These are phyloP conservation scores for Rhipidocladum racemiflorum DNA, from an alignment of 176 grass and related monocot genomes.

Conservation along the genomic window DNA sequence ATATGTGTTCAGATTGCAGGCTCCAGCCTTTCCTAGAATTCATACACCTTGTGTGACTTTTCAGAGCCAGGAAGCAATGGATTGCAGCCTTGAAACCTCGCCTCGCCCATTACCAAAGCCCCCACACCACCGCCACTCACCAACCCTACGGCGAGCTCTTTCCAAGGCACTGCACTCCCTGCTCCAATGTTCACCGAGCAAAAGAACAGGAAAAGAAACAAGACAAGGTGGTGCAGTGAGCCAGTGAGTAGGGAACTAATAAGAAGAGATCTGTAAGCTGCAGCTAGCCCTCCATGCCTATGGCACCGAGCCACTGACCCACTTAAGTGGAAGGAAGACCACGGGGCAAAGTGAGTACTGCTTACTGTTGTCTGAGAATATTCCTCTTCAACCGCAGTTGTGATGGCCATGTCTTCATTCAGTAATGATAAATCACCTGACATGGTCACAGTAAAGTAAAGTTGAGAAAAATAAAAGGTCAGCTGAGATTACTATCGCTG, in stretches of 20 bases:
- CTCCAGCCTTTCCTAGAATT: slow-evolving; percentile 33
- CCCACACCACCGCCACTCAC: slow-evolving; percentile 44
- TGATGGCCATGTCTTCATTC: slow-evolving; percentile 31
- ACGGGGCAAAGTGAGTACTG: slow-evolving; percentile 25
- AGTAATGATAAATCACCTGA: slow-evolving; percentile 13
- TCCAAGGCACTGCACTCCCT: slow-evolving; percentile 21
- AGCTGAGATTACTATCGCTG: slow-evolving; percentile 5
- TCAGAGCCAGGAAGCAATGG: slow-evolving; percentile 32
- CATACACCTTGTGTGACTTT: slow-evolving; percentile 11
- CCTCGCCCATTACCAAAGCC: slow-evolving; percentile 39
- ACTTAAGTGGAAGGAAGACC: slow-evolving; percentile 37
- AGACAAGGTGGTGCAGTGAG: slow-evolving; percentile 36
- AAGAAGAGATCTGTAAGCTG: background rate
- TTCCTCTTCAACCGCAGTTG: slow-evolving; percentile 28
- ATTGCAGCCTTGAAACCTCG: slow-evolving; percentile 42
- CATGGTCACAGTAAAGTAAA: slow-evolving; percentile 19
- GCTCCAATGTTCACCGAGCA: slow-evolving; percentile 1
- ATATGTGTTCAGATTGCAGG: slow-evolving; percentile 43
- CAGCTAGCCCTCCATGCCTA: slow-evolving; percentile 12
- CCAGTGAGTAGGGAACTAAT: slow-evolving; percentile 33
- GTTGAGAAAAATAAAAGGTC: slow-evolving; percentile 15
- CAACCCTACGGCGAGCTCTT: slow-evolving; percentile 45
- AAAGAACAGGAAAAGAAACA: slow-evolving; percentile 9
- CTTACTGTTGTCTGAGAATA: slow-evolving; percentile 52
- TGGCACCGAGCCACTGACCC: slow-evolving; percentile 25